Conservation (phyloP, 2,329 filamentous ascomycete species). For the Orbilia quercus region DNA sequence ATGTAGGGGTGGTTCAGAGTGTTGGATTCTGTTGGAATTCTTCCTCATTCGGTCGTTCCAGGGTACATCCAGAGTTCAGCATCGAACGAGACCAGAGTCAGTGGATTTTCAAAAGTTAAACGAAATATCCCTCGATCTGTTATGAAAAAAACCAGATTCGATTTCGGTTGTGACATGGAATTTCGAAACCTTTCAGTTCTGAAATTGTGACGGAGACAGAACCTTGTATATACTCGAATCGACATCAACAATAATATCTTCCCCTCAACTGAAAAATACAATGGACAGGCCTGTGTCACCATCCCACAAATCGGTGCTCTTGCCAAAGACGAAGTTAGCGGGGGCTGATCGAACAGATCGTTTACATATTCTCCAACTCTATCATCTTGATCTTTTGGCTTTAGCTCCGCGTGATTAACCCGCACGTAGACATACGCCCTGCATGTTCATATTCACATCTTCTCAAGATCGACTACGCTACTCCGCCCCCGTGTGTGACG, state of each 20-base stretch:
- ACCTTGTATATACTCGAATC: constrained; percentile 46
- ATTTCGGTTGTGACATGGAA: background rate
- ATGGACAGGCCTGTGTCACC: constrained; percentile 21
- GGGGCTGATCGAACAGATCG: background rate
- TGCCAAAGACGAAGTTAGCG: constrained; percentile 3
- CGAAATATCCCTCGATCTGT: background rate
- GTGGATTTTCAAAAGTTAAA: background rate
- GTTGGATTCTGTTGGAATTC: constrained; percentile 52
- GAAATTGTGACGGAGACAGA: background rate
- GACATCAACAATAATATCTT: constrained; percentile 18
- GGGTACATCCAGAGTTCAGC: background rate
- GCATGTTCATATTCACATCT: no score
- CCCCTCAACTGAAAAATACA: background rate
- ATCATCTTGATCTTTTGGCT: no score
- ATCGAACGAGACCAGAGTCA: no score
- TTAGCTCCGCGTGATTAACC: constrained; percentile 2
- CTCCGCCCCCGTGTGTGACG: constrained; percentile 25
- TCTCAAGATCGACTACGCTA: no score
- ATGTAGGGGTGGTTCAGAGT: constrained; percentile 8
- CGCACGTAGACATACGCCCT: background rate
- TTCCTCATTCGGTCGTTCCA: background rate
- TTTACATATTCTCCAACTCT: background rate
- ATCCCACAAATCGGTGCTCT: constrained; percentile 35
- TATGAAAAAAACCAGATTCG: background rate
- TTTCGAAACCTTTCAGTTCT: background rate